A percentile compares a stretch with the other conserved stretches of the same genome.
Conservation (phyloP, 305 asterid species). For the Fraxinus dipetala region DNA sequence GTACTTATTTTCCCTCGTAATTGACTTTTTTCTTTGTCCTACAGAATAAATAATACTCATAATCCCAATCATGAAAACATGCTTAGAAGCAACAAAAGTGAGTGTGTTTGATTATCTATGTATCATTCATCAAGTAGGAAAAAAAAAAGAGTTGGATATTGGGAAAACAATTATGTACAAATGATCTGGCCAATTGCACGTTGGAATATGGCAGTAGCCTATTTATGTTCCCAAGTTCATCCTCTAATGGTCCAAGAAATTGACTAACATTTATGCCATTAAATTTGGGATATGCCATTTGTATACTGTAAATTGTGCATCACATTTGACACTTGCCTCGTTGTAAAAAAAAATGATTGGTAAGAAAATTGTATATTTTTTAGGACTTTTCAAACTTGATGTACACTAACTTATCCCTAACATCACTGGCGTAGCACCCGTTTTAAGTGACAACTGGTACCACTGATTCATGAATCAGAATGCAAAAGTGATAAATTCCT, state of each 20-base stretch:
- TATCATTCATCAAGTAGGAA: slow-evolving; percentile 13
- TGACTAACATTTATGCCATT: background rate
- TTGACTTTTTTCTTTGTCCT: slow-evolving; percentile 19
- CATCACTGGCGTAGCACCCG: too few relatives aligned
- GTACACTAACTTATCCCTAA: background rate
- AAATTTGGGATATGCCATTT: background rate
- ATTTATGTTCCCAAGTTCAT: background rate
- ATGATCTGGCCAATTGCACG: slow-evolving; percentile 16
- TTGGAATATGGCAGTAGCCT: slow-evolving; percentile 8
- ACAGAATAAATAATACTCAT: background rate
- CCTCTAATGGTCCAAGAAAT: background rate
- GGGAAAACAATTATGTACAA: slow-evolving; percentile 19
- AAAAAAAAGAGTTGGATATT: slow-evolving; percentile 15
- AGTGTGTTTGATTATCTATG: slow-evolving; percentile 22
- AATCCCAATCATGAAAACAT: slow-evolving; percentile 62
- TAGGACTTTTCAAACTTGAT: background rate
- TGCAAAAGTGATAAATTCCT: background rate
- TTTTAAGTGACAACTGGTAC: background rate
- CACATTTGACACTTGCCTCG: background rate
- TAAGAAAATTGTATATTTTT: background rate
- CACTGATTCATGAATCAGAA: background rate
- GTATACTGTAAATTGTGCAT: background rate
- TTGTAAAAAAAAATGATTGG: too few relatives aligned
- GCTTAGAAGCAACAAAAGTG: slow-evolving; percentile 79
- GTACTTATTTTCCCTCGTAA: slow-evolving; percentile 6